Base-by-base conservation (phyloP, 1,284 basidiomycete species). In the Rhodotorula sp. region DNA sequence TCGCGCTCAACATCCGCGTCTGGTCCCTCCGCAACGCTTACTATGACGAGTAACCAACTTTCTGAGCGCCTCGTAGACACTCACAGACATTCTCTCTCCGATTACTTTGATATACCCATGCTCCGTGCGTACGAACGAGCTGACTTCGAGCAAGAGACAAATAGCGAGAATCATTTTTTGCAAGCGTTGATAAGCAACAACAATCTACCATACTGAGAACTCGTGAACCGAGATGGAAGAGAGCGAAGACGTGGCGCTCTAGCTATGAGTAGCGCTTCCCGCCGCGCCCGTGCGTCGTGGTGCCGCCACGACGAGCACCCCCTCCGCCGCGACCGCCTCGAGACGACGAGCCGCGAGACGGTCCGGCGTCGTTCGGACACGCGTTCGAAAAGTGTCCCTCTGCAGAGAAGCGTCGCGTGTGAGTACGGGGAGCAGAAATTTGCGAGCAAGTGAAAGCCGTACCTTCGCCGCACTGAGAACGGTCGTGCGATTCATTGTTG, bases 381-480 rank as follows among this genome's bases (percentile, higher is more conserved):
- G 49, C 18, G 14, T n/a, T 49, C 2, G 67, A 60, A 10, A 48
- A 68, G 61, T 68, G 67, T 0, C 62, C 67, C 38, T 68, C 67
- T 64, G 58, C 45, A 14, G 48, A 26, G 23, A 21, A n/a, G 18
- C 6, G 16, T 2, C 8, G 8, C 19, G 4, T 15, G 54, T 57
- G 26, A 49, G 63, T 5, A 2, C 26, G 5, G 0, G 23, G 7
- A 19, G 49, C 56, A 10, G 23, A 2, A 23, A 5, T 6, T 19
- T 2, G 16, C 7, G 12, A 10, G 3, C 3, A 2, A 31, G 5
- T 14, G 8, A 34, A 38, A 23, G 12, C 21, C 67, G 56, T n/a
- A 69, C 70, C 65, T n/a, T 71, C 70, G n/a, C 73, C 73, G 60
- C 73, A 74, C 70, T 73, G 66, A 23, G 18, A 14, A 47, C 38